A percentile compares a stretch with the other conserved stretches of the same genome.
Conservation (phyloP, 306 rosid genomes). For the Corylus heterophylla region DNA sequence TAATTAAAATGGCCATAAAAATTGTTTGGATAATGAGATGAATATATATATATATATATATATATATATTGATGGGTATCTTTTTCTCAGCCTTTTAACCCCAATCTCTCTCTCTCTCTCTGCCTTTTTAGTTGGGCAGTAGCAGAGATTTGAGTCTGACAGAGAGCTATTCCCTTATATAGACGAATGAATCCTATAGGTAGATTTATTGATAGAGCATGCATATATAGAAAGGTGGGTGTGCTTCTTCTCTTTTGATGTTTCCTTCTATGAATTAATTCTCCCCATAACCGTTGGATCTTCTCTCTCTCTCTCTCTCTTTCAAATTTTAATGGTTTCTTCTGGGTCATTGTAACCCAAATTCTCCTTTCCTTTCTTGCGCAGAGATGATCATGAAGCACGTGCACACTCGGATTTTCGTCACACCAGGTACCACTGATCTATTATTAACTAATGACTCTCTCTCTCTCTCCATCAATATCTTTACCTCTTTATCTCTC, state of each 20-base stretch:
- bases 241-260: constrained; percentile 42
- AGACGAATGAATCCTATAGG: constrained; percentile 37
- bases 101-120: constrained; percentile 41
- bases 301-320: constrained; percentile 30
- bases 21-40: constrained; percentile 65
- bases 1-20: constrained; percentile 13
- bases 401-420: constrained; percentile 77
- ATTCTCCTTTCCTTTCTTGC: constrained; percentile 50
- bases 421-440: constrained; percentile 58
- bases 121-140: constrained; percentile 50
- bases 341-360: constrained; percentile 43
- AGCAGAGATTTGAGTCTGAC: constrained; percentile 90
- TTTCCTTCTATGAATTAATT: constrained; percentile 29
- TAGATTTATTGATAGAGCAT: constrained; percentile 31
- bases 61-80: constrained; percentile 48
- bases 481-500: constrained; percentile 25
- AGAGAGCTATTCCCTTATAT: constrained; percentile 45
- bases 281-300: constrained; percentile 31
- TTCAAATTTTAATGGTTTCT: constrained; percentile 41
- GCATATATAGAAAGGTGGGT: constrained; percentile 34
- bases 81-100: constrained; percentile 51
- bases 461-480: constrained; percentile 27
- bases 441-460: constrained; percentile 30
- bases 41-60: constrained; percentile 40
- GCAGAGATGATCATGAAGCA: constrained; percentile 63